Base-by-base conservation (phyloP, 179 eudicot genomes). In the Actinidia polygama region DNA sequence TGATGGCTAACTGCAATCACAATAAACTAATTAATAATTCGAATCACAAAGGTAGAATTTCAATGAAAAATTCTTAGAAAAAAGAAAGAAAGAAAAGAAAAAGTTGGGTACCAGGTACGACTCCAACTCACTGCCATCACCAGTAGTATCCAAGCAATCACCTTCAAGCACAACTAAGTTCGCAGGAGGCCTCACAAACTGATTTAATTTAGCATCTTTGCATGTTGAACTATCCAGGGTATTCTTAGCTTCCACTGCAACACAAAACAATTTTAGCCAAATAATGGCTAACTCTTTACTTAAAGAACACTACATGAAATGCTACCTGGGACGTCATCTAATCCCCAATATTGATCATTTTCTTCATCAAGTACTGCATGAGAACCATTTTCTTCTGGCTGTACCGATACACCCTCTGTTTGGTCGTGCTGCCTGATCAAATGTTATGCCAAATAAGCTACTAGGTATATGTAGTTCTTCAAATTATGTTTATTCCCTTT, bases 131-230 rank as follows among this genome's bases (percentile, higher is more conserved):
- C 94, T 94, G 59, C 91, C 88, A 87, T 91, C 98, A 81, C 94
- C 94, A 81, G 75, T 79, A 81, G 92, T 87, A 89, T 96, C 98
- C 80, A 96, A 87, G 89, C 94, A 90, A 89, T 95, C 99, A 79
- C 97, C 97, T 92, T 96, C 99, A 80, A 93, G 94, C 70, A 96
- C 98, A 80, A 93, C 95, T 30, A 95, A 83, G 82, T 96, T 95
- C 66, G 98, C 94, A 81, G 98, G 99, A 83, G 97, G 92, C 89
- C 92, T 93, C 70, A 91, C 85, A 78, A 89, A 89, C 36, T 86
- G 84, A 85, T 86, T 87, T 78, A 83, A 80, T 78, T 83, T 85
- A 73, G 84, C 73, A 79, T 89, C 90, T 84, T 86, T 89, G 87
- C 87, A 68, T 24, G 86, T 58, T 53, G 76, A 59, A 78, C 62